Percentiles rank a stretch among this genome's conserved stretches.
phyloP scores from a whole-genome alignment of 352 stramenopile species.

The Globisporangium middletonii region DNA sequence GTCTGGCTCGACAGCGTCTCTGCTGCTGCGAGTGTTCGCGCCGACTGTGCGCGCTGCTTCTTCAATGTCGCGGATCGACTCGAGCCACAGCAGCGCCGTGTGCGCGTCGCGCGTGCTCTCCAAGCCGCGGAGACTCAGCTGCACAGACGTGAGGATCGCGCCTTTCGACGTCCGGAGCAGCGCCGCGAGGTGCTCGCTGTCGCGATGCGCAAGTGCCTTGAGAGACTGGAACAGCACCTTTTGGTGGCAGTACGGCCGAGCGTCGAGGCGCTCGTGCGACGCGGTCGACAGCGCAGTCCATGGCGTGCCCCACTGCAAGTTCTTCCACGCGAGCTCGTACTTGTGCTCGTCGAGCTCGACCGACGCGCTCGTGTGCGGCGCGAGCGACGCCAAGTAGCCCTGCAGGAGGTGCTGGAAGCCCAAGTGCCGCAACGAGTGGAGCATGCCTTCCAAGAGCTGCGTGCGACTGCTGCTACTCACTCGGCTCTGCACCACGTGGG shows the following conservation, averaged over 20 bases:
- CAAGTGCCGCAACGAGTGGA: conserved; percentile 53
- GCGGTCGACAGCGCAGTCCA: conserved; percentile 12
- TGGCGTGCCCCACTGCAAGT: conserved; percentile 62
- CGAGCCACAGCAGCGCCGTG: conserved; percentile 40
- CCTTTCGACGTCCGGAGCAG: conserved; percentile 36
- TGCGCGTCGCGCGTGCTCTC: conserved; percentile 65
- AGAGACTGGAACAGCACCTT: conserved; percentile 45
- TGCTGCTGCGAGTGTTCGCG: background rate
- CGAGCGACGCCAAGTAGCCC: conserved; percentile 36
- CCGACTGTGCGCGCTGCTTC: conserved; percentile 21
- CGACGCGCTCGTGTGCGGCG: conserved; percentile 1
- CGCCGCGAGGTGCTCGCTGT: conserved; percentile 31
- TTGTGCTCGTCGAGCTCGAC: conserved; percentile 41
- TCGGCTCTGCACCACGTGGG: background rate
- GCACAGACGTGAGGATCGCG: conserved; percentile 42
- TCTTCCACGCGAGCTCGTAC: conserved; percentile 79
- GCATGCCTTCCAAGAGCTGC: conserved; percentile 34
- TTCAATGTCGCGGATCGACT: conserved; percentile 63
- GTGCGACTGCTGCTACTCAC: background rate
- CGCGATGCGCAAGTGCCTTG: conserved; percentile 47
- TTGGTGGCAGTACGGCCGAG: conserved; percentile 39
- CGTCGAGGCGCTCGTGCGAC: background rate
- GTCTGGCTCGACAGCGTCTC: background rate
- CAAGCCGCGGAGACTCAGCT: conserved; percentile 58
- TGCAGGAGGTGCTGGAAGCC: conserved; percentile 73